These are phyloP conservation scores for Saussurea involucrata DNA, from an alignment of 129 eudicot genomes.

Conservation along the genomic window DNA sequence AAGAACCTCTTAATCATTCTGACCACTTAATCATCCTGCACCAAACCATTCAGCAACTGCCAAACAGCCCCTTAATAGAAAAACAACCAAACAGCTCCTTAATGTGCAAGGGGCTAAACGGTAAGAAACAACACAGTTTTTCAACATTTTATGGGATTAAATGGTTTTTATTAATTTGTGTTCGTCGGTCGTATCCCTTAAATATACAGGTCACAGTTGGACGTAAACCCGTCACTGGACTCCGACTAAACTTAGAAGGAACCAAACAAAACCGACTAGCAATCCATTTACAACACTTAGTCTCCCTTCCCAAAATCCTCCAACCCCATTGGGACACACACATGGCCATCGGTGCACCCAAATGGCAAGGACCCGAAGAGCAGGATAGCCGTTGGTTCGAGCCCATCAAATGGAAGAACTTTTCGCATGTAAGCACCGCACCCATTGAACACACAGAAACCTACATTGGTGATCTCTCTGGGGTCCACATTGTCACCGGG, in stretches of 20 bases:
- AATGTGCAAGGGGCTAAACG: no score
- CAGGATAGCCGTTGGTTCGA: slow-evolving; percentile 98
- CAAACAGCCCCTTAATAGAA: no score
- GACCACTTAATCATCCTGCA: no score
- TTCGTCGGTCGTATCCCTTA: background rate
- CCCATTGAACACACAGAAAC: slow-evolving; percentile 85
- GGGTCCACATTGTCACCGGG: slow-evolving; percentile 90
- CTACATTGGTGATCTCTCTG: slow-evolving; percentile 85
- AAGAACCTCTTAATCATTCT: no score
- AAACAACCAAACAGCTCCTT: no score
- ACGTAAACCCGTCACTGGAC: slow-evolving; percentile 91
- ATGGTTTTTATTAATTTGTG: background rate
- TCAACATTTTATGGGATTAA: no score
- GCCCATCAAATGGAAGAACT: slow-evolving; percentile 86
- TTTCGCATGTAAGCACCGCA: slow-evolving; percentile 88
- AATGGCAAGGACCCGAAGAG: slow-evolving; percentile 96
- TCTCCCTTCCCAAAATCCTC: slow-evolving; percentile 86
- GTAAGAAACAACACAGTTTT: no score
- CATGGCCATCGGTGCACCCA: slow-evolving; percentile 91
- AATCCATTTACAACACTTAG: slow-evolving; percentile 75
- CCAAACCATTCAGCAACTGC: no score
- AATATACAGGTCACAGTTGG: slow-evolving; percentile 75
- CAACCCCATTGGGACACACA: slow-evolving; percentile 95
- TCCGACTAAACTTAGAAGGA: slow-evolving; percentile 73
- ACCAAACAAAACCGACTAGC: slow-evolving; percentile 71